These are phyloP conservation scores for Mariannaea sp. DNA, from an alignment of 2,329 filamentous ascomycete species.

Conservation along the genomic window DNA sequence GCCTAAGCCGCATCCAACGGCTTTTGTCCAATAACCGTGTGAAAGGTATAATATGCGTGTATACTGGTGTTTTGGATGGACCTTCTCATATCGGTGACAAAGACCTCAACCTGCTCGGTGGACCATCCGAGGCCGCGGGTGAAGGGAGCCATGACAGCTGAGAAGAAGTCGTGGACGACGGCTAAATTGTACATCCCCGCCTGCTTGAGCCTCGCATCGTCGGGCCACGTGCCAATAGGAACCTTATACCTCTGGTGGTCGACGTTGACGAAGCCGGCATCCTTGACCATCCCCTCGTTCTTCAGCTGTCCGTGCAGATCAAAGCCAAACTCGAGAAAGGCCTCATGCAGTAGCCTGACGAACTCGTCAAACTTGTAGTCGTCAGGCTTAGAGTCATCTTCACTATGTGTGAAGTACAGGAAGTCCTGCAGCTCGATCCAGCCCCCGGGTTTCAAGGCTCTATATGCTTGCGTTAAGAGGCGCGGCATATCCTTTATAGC, in stretches of 20 bases:
- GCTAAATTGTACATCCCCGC: conserved; percentile 39
- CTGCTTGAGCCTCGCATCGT: background rate
- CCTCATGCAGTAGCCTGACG: too few species aligned
- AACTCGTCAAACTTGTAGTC: conserved; percentile 46
- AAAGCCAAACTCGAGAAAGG: too few species aligned
- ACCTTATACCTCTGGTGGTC: conserved; percentile 41
- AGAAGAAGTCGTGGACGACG: conserved; percentile 47
- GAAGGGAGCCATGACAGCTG: conserved; percentile 44
- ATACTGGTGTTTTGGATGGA: conserved; percentile 33
- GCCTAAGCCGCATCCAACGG: too few species aligned
- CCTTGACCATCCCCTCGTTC: conserved; percentile 34
- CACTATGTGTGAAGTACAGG: conserved; percentile 44
- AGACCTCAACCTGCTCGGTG: conserved; percentile 50
- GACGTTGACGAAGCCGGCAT: conserved; percentile 45
- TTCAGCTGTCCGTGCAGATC: too few species aligned
- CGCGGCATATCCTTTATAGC: conserved; percentile 38
- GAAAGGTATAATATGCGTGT: conserved; percentile 41
- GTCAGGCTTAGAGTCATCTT: conserved; percentile 45
- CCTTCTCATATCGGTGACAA: conserved; percentile 33
- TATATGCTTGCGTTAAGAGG: background rate
- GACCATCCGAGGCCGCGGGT: conserved; percentile 46
- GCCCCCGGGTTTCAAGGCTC: conserved; percentile 51
- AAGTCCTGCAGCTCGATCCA: conserved; percentile 54
- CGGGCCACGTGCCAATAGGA: conserved; percentile 32
- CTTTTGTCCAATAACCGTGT: conserved; percentile 40